Evolutionary conservation across 1,284 basidiomycete species (phyloP).

Genomic region (Farysia itapuensis): DNA sequence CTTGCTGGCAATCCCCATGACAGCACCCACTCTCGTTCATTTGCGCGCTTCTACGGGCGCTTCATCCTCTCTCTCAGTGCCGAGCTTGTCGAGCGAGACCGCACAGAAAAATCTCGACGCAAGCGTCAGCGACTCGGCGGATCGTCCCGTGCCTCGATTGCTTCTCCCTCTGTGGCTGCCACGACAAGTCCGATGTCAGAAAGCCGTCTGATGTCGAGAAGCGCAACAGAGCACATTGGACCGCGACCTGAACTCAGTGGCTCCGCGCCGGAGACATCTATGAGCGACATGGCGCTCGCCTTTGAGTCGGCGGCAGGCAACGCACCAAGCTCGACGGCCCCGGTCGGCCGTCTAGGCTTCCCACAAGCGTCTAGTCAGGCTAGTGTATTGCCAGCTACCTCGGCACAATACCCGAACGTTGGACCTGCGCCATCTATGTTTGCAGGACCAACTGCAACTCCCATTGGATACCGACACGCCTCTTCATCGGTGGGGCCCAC

Average conservation of each 20-base stretch:
- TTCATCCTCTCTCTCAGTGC: constrained; percentile 39
- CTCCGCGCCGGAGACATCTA: constrained; percentile 2
- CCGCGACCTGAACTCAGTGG: constrained; percentile 4
- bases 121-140: constrained; percentile 33
- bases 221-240: background rate
- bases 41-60: constrained; percentile 31
- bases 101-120: constrained; percentile 25
- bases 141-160: constrained; percentile 19
- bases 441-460: background rate
- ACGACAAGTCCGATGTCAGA: constrained; percentile 4
- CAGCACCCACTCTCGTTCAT: constrained; percentile 22
- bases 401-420: background rate
- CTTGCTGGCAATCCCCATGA: constrained; percentile 27
- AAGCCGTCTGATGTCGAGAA: constrained; percentile 4
- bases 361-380: no score
- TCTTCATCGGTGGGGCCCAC: background rate
- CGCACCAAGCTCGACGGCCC: constrained; percentile 14
- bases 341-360: constrained; percentile 1
- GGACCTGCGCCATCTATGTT: background rate
- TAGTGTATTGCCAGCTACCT: background rate
- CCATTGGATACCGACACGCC: background rate
- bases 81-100: constrained; percentile 29
- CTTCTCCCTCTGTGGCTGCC: constrained; percentile 14
- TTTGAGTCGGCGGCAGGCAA: constrained; percentile 24
- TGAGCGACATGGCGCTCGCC: constrained; percentile 37